These are phyloP conservation scores for Gracilaria vermiculophylla DNA, from an alignment of 23 red algal genomes.

Conservation along the genomic window DNA sequence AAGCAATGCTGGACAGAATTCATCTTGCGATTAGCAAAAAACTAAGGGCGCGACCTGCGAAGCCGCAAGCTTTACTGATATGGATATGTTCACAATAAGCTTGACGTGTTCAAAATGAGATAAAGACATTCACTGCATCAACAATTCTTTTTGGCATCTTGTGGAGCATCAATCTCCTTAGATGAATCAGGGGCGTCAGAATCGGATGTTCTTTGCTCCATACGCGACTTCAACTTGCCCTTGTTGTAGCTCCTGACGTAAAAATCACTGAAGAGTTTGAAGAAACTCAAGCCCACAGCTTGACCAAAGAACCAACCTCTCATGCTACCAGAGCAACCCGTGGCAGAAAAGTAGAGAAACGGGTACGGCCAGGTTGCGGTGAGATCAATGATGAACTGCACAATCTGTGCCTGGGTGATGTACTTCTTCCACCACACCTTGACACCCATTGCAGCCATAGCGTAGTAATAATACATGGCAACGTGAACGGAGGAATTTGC, in stretches of 20 bases:
- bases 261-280: slow-evolving; percentile 94
- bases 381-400: slow-evolving; percentile 97
- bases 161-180: background rate
- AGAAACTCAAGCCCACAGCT: slow-evolving; percentile 90
- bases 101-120: background rate
- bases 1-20: too few relatives aligned
- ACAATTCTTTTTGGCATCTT: background rate
- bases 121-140: background rate
- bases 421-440: slow-evolving; percentile 99
- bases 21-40: too few relatives aligned
- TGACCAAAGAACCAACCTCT: slow-evolving; percentile 96
- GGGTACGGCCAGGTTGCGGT: slow-evolving; percentile 89
- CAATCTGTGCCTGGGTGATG: slow-evolving; percentile 93
- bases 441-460: slow-evolving; percentile 73
- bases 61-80: slow-evolving; percentile 3
- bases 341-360: slow-evolving; percentile 76
- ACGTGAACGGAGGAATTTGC: slow-evolving; percentile 97
- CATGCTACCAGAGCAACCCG: slow-evolving; percentile 89
- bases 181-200: background rate
- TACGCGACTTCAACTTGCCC: background rate
- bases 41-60: too few relatives aligned
- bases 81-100: slow-evolving; percentile 6
- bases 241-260: slow-evolving; percentile 83
- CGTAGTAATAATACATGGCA: slow-evolving; percentile 99
- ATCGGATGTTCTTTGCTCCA: background rate